Base-by-base conservation (phyloP, 768 basidiomycete species). In the Suillus decipiens region DNA sequence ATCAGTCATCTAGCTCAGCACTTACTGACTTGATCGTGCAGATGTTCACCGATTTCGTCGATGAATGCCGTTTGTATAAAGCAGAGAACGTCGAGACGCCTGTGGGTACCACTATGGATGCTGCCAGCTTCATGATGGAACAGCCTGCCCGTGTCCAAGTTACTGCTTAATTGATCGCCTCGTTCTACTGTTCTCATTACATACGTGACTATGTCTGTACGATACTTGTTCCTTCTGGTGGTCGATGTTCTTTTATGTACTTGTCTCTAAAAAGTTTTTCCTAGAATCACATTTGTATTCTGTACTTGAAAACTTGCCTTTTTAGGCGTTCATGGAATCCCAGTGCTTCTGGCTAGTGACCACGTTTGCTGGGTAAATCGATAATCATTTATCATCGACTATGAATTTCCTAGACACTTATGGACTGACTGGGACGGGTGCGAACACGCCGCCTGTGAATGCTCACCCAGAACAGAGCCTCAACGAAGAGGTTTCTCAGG, bases 1-100 rank as follows among this genome's bases (percentile, higher is more conserved):
- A 19, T 41, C 11, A 19, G 22, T 33, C 22, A 14, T 41, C 39
- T 19, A 19, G 5, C n/a, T 1, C 5, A 12, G 28, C 39, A 28
- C 41, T 22, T 15, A 1, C 31, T 39, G n/a, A n/a, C 24, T n/a
- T 54, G 43, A 57, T 59, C 33, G 50, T 59, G 3, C 61, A 93
- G 92, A 97, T 97, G 95, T 96, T 96, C 78, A 88, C 90, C 61
- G 95, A 96, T 75, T 96, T 96, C 73, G 81, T 96, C 19, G 75
- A 82, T 54, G 91, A 95, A 74, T 97, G 95, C 73, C 84, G 85
- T 34, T 84, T 84, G 3, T 79, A 82, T 69, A 86, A 82, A 73
- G 70, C 80, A 28, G 67, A 77, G 57, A 59, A 75, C 34, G 72
- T 70, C 12, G 66, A 66, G 58, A 62, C 55, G 2, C 60, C 72